phyloP scores from a whole-genome alignment of 163 green algal species.

The Scenedesmus sp. region DNA sequence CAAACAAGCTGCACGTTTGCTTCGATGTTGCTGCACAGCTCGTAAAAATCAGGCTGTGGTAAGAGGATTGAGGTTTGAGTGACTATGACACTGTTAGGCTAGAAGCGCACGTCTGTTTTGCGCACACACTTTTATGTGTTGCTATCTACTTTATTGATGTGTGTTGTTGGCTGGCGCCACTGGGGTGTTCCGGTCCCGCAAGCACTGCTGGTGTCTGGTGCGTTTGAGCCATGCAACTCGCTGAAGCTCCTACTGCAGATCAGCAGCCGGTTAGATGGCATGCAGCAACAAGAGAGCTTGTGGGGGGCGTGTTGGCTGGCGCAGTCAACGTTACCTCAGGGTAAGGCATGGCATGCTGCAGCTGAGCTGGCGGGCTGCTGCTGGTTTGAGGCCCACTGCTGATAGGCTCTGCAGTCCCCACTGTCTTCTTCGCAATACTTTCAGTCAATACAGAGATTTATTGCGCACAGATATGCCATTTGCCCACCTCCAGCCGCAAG shows the following conservation, averaged over 20 bases:
- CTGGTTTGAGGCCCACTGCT: background rate
- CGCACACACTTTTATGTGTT: background rate
- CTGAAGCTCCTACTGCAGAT: background rate
- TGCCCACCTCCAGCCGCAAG: no score
- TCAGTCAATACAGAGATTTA: no score
- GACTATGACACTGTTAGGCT: background rate
- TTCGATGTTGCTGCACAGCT: background rate
- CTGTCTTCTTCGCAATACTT: no score
- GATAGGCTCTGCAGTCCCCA: no score
- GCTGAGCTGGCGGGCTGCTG: background rate
- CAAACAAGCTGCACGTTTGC: no score
- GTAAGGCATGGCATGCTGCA: background rate
- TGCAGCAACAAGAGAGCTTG: constrained; percentile 38
- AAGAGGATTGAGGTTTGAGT: background rate
- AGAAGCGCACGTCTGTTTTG: background rate
- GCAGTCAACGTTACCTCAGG: constrained; percentile 63
- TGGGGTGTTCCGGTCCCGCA: background rate
- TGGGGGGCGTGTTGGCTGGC: constrained; percentile 63
- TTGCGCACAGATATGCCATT: no score
- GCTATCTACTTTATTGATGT: no score
- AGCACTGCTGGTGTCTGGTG: background rate
- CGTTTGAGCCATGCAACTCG: background rate
- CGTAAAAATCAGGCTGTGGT: background rate
- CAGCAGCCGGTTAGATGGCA: constrained; percentile 15
- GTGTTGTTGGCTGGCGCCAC: no score